Conservation (phyloP, 371 early-diverging fungal species). For the Homolaphlyctis polyrhiza region DNA sequence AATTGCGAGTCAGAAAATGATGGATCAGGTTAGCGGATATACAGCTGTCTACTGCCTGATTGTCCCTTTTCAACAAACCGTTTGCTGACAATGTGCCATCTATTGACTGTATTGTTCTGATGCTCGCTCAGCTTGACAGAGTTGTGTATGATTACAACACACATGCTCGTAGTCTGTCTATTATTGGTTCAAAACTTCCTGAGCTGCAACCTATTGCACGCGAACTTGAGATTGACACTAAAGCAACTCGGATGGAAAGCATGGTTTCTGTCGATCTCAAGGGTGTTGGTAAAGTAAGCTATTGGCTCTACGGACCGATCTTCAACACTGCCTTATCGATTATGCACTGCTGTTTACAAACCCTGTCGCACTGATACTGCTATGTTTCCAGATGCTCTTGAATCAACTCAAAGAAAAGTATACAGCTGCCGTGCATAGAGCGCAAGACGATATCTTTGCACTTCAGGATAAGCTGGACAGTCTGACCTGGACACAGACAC, state of each 20-base stretch:
- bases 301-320: no score
- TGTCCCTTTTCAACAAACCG: neutral
- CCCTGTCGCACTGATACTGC: neutral
- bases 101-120: neutral
- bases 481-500: conserved; percentile 20
- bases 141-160: conserved; percentile 39
- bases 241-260: conserved; percentile 19
- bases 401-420: conserved; percentile 19
- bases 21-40: conserved; percentile 40
- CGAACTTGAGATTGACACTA: conserved; percentile 32
- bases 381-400: conserved; percentile 24
- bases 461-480: conserved; percentile 37
- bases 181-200: conserved; percentile 5
- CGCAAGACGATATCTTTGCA: conserved; percentile 32
- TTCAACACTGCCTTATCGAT: neutral
- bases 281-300: conserved; percentile 28
- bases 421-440: conserved; percentile 24
- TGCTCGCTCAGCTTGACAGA: conserved; percentile 29
- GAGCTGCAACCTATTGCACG: conserved; percentile 6
- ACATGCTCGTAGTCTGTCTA: conserved; percentile 7
- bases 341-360: no score
- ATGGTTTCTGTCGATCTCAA: conserved; percentile 35
- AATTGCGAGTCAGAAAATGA: conserved; percentile 39
- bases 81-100: neutral
- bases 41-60: neutral